A percentile compares a stretch with the other conserved stretches of the same genome.
Conservation (phyloP, 805 yeast genomes). For the Cyberlindnera saturnus region DNA sequence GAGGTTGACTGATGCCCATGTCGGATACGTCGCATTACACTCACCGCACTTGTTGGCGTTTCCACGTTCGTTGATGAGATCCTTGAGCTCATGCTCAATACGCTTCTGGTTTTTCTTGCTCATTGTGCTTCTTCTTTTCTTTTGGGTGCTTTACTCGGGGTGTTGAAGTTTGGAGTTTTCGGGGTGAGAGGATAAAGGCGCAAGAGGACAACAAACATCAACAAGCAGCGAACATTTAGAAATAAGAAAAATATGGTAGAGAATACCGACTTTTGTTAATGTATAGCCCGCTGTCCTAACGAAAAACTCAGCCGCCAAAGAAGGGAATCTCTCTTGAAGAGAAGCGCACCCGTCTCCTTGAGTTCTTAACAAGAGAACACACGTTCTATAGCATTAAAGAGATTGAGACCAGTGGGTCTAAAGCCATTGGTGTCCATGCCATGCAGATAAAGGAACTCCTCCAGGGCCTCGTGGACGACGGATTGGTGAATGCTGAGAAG, state of each 20-base stretch:
- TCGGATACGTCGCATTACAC: slow-evolving; percentile 64
- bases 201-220: background rate
- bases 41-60: slow-evolving; percentile 77
- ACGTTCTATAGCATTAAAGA: slow-evolving; percentile 44
- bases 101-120: slow-evolving; percentile 31
- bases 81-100: slow-evolving; percentile 47
- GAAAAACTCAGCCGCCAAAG: slow-evolving; percentile 13
- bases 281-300: background rate
- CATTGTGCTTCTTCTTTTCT: background rate
- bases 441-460: slow-evolving; percentile 50
- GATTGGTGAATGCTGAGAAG: slow-evolving; percentile 42
- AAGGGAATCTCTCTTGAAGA: slow-evolving; percentile 34
- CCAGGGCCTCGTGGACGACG: slow-evolving; percentile 43
- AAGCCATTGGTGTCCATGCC: slow-evolving; percentile 39
- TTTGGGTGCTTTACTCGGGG: background rate
- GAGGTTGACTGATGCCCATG: slow-evolving; percentile 28
- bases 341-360: slow-evolving; percentile 30
- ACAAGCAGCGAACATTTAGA: background rate
- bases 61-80: slow-evolving; percentile 48
- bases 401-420: slow-evolving; percentile 39
- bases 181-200: background rate
- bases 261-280: background rate
- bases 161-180: background rate
- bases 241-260: background rate
- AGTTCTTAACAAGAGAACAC: slow-evolving; percentile 35